phyloP scores from a whole-genome alignment of 306 rosid species.

The Inga leiocalycina region DNA sequence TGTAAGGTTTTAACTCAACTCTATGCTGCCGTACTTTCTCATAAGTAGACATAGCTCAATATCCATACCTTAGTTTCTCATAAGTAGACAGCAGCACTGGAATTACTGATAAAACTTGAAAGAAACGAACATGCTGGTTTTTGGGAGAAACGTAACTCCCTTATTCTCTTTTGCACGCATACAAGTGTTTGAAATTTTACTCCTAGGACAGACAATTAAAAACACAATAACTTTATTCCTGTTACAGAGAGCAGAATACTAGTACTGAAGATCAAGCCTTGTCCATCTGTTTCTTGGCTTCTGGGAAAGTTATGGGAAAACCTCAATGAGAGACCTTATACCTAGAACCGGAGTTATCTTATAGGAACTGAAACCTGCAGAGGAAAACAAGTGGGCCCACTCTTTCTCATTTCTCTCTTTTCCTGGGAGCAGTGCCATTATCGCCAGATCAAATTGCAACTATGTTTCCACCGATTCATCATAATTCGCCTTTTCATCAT shows the following conservation, averaged over 20 bases:
- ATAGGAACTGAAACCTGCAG: conserved; percentile 35
- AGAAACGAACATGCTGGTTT: neutral
- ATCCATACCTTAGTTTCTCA: too few relatives aligned
- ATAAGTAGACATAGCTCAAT: too few relatives aligned
- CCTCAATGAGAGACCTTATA: conserved; percentile 36
- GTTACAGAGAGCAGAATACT: too few relatives aligned
- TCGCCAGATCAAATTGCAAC: conserved; percentile 21
- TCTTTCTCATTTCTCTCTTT: conserved; percentile 43
- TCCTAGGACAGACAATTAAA: neutral
- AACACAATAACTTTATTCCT: neutral
- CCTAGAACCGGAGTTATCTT: conserved; percentile 34
- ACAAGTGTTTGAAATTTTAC: neutral
- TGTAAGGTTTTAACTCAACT: too few relatives aligned
- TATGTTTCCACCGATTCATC: conserved; percentile 39
- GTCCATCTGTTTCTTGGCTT: neutral
- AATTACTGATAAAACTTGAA: neutral
- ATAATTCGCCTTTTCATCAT: conserved; percentile 18
- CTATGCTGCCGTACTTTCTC: too few relatives aligned
- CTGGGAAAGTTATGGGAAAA: conserved; percentile 2
- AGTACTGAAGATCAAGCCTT: neutral
- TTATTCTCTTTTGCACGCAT: neutral
- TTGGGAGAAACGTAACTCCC: neutral
- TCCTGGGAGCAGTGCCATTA: conserved; percentile 32
- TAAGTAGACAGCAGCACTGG: too few relatives aligned
- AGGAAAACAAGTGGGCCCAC: conserved; percentile 35